Percentiles rank a stretch among this genome's conserved stretches.
These are phyloP conservation scores for Saturnispora gosingensis DNA, from an alignment of 805 yeast genomes.

Conservation along the genomic window DNA sequence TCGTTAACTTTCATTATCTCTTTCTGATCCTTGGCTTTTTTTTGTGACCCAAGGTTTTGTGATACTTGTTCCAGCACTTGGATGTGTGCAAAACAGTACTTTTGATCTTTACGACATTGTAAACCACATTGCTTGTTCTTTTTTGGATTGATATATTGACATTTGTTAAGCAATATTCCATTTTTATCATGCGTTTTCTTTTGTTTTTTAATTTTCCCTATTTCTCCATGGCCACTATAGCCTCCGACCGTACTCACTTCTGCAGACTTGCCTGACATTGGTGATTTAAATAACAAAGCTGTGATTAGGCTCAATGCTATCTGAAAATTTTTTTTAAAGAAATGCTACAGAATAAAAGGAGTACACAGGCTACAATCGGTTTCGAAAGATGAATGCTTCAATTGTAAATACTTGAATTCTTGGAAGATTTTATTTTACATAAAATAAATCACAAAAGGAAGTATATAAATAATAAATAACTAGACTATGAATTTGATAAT, in stretches of 20 bases:
- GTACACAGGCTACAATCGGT: too few species aligned
- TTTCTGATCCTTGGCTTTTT: neutral
- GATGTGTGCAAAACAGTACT: slow-evolving; percentile 56
- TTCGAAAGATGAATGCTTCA: neutral
- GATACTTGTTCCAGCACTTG: slow-evolving; percentile 4
- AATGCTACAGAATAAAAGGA: neutral
- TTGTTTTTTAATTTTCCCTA: neutral
- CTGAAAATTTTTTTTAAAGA: neutral
- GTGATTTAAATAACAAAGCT: neutral
- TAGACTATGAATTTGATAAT: neutral
- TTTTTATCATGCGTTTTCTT: slow-evolving; percentile 3
- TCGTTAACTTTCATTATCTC: neutral
- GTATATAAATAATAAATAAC: neutral
- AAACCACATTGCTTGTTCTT: slow-evolving; percentile 53
- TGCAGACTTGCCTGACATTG: neutral
- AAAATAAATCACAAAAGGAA: neutral
- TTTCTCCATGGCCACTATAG: neutral
- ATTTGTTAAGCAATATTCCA: slow-evolving; percentile 21
- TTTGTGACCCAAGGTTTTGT: neutral
- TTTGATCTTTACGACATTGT: slow-evolving; percentile 41
- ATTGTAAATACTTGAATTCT: neutral
- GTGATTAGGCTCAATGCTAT: neutral
- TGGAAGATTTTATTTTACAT: neutral
- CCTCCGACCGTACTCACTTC: neutral
- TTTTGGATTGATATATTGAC: slow-evolving; percentile 40